phyloP scores from a whole-genome alignment of 1,139 yeast genomes.

The Pichia sp. region DNA sequence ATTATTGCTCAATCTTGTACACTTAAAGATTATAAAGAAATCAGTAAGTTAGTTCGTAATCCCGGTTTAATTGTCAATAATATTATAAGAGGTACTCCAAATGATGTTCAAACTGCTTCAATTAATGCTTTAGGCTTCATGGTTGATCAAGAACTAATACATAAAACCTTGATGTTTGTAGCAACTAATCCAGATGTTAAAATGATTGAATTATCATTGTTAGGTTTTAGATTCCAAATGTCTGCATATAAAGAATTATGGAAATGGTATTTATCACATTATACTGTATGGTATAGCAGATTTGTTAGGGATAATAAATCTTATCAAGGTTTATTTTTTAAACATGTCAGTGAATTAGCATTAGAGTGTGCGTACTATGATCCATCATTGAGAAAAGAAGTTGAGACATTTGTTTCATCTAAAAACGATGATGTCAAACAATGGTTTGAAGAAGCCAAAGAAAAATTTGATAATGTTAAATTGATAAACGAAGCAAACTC shows the following conservation, averaged over 20 bases:
- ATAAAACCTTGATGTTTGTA: slow-evolving; percentile 50
- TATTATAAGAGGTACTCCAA: slow-evolving; percentile 24
- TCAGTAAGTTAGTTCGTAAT: slow-evolving; percentile 45
- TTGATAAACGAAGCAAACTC: slow-evolving; percentile 21
- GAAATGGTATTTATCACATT: slow-evolving; percentile 51
- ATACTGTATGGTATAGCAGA: slow-evolving; percentile 43
- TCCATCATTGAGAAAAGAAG: slow-evolving; percentile 16
- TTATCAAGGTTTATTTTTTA: slow-evolving; percentile 21
- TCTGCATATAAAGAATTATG: slow-evolving; percentile 32
- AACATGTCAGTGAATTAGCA: slow-evolving; percentile 20
- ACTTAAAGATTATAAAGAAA: slow-evolving; percentile 51
- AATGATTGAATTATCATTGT: slow-evolving; percentile 47
- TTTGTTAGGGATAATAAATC: slow-evolving; percentile 27
- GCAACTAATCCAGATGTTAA: slow-evolving; percentile 48
- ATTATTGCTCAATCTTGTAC: slow-evolving; percentile 32
- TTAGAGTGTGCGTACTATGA: slow-evolving; percentile 25
- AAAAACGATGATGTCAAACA: slow-evolving; percentile 14
- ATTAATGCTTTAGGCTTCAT: slow-evolving; percentile 48
- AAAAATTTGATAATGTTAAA: slow-evolving; percentile 16
- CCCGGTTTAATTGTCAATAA: slow-evolving; percentile 35
- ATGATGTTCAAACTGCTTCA: slow-evolving; percentile 45
- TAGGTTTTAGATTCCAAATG: slow-evolving; percentile 41
- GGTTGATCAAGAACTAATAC: slow-evolving; percentile 38
- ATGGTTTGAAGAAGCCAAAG: slow-evolving; percentile 19
- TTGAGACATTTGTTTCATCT: slow-evolving; percentile 17